phyloP scores from a whole-genome alignment of 768 basidiomycete species.

The Hypsizygus marmoreus region DNA sequence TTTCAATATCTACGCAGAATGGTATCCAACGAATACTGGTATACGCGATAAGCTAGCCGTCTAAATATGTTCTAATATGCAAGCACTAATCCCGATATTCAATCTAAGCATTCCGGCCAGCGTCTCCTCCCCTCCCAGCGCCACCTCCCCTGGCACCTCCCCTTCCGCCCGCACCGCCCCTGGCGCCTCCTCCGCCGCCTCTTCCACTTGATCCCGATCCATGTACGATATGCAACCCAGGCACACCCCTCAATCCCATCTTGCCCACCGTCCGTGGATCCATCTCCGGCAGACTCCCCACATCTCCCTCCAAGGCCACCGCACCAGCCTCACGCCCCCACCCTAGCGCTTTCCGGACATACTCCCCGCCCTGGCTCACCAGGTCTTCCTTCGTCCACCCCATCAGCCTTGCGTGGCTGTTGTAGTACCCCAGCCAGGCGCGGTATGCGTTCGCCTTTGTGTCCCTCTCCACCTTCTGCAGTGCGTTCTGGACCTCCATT shows the following conservation, averaged over 20 bases:
- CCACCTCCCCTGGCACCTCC: conserved; percentile 16
- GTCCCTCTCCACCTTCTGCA: conserved; percentile 40
- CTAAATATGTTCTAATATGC: too few species aligned
- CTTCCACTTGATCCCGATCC: not conserved
- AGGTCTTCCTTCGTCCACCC: conserved; percentile 40
- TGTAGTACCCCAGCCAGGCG: conserved; percentile 62
- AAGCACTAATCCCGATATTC: too few species aligned
- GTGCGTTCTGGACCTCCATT: conserved; percentile 21
- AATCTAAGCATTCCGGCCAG: conserved; percentile 35
- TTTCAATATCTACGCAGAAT: too few species aligned
- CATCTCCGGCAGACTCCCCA: conserved; percentile 33
- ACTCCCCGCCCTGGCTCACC: conserved; percentile 41
- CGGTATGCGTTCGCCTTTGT: conserved; percentile 53
- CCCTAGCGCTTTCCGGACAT: conserved; percentile 36
- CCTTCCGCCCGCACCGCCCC: conserved; percentile 28
- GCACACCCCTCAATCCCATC: conserved; percentile 47
- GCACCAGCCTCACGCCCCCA: conserved; percentile 33
- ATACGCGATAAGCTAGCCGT: too few species aligned
- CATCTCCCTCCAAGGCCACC: too few species aligned
- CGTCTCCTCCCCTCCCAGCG: conserved; percentile 51
- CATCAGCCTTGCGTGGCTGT: conserved; percentile 36
- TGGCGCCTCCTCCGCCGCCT: conserved; percentile 26
- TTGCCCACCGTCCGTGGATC: conserved; percentile 47
- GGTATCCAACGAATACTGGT: too few species aligned
- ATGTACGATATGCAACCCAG: conserved; percentile 25